Base-by-base conservation (phyloP, 2,329 filamentous ascomycete species). In the Clathrospora elynae region DNA sequence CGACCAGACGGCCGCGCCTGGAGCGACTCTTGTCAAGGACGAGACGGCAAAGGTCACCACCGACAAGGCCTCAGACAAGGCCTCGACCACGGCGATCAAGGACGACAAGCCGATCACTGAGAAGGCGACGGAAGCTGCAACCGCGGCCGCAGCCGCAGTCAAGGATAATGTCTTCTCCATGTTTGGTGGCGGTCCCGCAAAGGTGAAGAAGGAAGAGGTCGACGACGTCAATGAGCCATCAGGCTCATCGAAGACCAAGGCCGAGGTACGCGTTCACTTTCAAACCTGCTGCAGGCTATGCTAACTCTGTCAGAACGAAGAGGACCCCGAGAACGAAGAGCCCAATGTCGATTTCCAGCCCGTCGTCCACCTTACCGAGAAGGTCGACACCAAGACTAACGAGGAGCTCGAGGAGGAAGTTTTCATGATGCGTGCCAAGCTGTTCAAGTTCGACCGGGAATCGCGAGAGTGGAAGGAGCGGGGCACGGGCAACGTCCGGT, bases 391-490 rank as follows among this genome's bases (percentile, higher is more conserved):
- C 69, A 95, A 95, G 83, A 97, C 93, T 74, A 95, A 96, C 78
- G 93, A 99, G 77, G 93, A 99, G 80, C 83, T 86, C 31, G 93
- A 99, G 80, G 91, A 97, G 79, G 89, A 96, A 78, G 80, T 84
- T 25, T 99, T 97, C 85, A 97, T 97, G 86, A 96, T 97, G 92
- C 89, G 93, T 66, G 93, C 93, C 70, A 99, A 99, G 84, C 87
- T 99, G 57, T 99, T 99, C 86, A 92, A 91, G 78, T 99, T 97
- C 73, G 86, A 96, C 75, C 84, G 88, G 62, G 90, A 96, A 39
- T 83, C 81, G 62, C 86, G 86, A 73, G 93, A 97, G 79, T 99
- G 93, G 93, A 99, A 97, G 82, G 93, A 99, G 84, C 87, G 93
- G 70, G 93, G 93, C 57, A 97, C 93, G 56, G 93, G 93, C 64